These are phyloP conservation scores for Candida taoyuanica DNA, from an alignment of 805 yeast species.

Conservation along the genomic window DNA sequence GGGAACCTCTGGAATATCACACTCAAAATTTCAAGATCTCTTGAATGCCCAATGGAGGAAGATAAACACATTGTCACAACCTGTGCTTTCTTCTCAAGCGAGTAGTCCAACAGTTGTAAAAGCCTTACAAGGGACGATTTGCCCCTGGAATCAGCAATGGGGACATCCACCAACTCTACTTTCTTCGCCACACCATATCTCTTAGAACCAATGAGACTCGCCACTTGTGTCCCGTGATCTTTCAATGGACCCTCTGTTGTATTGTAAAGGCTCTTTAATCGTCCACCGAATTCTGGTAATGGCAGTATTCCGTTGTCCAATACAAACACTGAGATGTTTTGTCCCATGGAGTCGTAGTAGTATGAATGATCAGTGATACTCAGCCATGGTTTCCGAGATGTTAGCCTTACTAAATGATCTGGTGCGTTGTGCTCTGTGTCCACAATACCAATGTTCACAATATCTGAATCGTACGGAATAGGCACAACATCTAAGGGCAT, in stretches of 20 bases:
- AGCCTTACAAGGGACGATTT: background rate
- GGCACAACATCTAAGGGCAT: too few species aligned
- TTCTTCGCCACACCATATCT: slow-evolving; percentile 81
- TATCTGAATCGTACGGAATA: too few species aligned
- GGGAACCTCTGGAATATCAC: slow-evolving; percentile 7
- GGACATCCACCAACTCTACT: slow-evolving; percentile 57
- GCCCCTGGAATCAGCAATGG: slow-evolving; percentile 61
- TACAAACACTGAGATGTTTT: slow-evolving; percentile 64
- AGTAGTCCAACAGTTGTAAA: slow-evolving; percentile 32
- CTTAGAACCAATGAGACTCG: slow-evolving; percentile 77
- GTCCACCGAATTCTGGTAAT: slow-evolving; percentile 57
- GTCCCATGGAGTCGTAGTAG: slow-evolving; percentile 49
- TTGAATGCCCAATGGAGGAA: too few species aligned
- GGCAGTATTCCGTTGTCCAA: slow-evolving; percentile 74
- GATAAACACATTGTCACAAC: too few species aligned
- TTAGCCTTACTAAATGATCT: slow-evolving; percentile 57
- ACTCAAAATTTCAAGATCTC: too few species aligned
- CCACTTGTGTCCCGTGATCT: slow-evolving; percentile 95
- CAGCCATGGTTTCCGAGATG: slow-evolving; percentile 35
- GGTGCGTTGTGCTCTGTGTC: slow-evolving; percentile 44
- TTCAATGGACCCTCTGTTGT: slow-evolving; percentile 54
- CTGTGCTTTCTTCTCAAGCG: too few species aligned
- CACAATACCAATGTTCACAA: too few species aligned
- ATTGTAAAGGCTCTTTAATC: slow-evolving; percentile 50
- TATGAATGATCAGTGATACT: slow-evolving; percentile 26